Percentiles rank a stretch among this genome's conserved stretches.
Conservation (phyloP, 441 rosid species). For the Raphanus hybrid region DNA sequence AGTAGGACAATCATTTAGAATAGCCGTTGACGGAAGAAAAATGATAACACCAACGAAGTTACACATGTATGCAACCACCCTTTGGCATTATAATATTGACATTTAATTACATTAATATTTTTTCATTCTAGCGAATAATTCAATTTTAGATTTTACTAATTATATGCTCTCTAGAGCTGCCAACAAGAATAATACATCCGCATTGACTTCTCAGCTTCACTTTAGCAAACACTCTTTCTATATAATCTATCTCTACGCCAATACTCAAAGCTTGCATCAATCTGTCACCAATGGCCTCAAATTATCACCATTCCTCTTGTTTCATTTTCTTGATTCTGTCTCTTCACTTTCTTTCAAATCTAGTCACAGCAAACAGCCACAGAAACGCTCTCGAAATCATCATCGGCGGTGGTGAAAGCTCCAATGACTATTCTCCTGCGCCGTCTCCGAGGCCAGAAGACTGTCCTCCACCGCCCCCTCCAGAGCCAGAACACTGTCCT, state of each 20-base stretch:
- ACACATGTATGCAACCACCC: slow-evolving; percentile 37
- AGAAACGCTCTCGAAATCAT: slow-evolving; percentile 38
- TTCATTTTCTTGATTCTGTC: slow-evolving; percentile 27
- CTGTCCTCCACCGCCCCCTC: slow-evolving; percentile 28
- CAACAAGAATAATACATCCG: background rate
- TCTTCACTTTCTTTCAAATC: slow-evolving; percentile 21
- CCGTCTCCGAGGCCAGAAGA: slow-evolving; percentile 27
- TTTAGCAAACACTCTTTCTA: slow-evolving; percentile 7
- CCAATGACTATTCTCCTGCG: background rate
- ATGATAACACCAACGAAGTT: slow-evolving; percentile 29
- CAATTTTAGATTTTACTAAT: background rate
- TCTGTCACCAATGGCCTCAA: slow-evolving; percentile 23
- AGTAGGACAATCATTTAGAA: slow-evolving; percentile 16
- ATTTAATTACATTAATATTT: background rate
- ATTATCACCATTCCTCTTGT: slow-evolving; percentile 33
- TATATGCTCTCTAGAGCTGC: background rate
- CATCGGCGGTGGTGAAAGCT: slow-evolving; percentile 33
- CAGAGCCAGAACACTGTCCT: background rate
- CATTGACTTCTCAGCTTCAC: slow-evolving; percentile 5
- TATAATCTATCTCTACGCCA: slow-evolving; percentile 4
- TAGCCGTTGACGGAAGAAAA: slow-evolving; percentile 15
- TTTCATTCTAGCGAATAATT: slow-evolving; percentile 1
- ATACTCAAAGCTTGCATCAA: slow-evolving; percentile 15
- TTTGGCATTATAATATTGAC: slow-evolving; percentile 22
- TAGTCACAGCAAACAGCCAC: slow-evolving; percentile 28